Evolutionary conservation across 495 filamentous ascomycete species (phyloP), one percentile per base, ranked within the genome.

Genomic region (Xylaria scruposa): DNA sequence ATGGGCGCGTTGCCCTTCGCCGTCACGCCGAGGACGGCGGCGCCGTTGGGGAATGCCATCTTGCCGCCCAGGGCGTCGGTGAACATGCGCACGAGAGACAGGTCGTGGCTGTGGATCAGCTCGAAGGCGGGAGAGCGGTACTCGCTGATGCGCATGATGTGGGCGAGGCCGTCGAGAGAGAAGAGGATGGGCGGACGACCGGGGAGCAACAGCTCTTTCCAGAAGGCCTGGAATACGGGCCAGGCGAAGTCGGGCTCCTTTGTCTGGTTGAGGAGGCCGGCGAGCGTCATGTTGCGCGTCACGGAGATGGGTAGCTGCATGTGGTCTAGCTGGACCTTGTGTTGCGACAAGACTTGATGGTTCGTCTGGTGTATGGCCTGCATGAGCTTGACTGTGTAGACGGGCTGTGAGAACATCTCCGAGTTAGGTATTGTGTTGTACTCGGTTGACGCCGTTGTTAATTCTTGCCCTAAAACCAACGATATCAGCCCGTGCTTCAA

Each of bases 71-170:
- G 85, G 68, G 90, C 85, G 15, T 90, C 88, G 31, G 91, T 77
- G 83, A 97, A 98, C 67, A 91, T 87, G n/a, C 87, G 85, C 31
- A 96, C 85, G 49, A 97, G 85, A 9, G 88, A 85, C 38, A 99
- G 86, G 76, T 97, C 91, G 82, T 97, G 93, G 21, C 96, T 87
- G 85, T 99, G 96, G 76, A 99, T 92, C 24, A 82, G 87, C 65
- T 92, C 84, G 75, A 87, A 91, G 29, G 90, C 83, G 0, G 89
- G 78, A 33, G 86, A 85, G 65, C 91, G 89, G 82, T 99, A 98
- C 26, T 87, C 85, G 68, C 91, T 91, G 36, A 83, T 62, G 70
- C 85, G 84, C 93, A 97, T 97, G 83, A 94, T 89, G 82, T 94
- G 91, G 47, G 85, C 84, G 26, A 98, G 83, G 66, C 90, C 90